These are phyloP conservation scores for Allium cepa DNA, from an alignment of 106 monocot genomes.

Conservation along the genomic window DNA sequence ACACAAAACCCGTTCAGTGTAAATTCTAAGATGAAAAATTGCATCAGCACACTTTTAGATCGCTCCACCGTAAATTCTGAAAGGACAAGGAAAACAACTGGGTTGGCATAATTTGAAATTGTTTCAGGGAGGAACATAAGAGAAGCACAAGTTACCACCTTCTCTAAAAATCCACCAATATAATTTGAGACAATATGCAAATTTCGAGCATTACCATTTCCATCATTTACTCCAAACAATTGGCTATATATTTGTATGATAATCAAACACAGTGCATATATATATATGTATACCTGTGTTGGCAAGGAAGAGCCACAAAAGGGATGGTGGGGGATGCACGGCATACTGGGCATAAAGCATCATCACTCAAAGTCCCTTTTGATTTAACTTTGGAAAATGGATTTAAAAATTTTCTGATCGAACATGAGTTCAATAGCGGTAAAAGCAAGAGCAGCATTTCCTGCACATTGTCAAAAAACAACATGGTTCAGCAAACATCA, in stretches of 20 bases:
- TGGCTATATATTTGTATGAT: not conserved
- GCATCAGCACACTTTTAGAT: too few relatives aligned
- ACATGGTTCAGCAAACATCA: not conserved
- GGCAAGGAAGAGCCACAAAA: conserved; percentile 85
- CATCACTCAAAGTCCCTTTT: conserved; percentile 49
- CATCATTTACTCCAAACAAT: not conserved
- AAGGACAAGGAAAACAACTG: too few relatives aligned
- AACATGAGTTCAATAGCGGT: conserved; percentile 86
- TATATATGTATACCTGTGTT: conserved; percentile 59
- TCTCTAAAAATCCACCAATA: not conserved
- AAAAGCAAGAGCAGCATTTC: conserved; percentile 98
- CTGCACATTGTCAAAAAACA: conserved; percentile 27
- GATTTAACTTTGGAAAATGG: conserved; percentile 87
- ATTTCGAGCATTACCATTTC: not conserved
- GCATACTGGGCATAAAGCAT: conserved; percentile 72
- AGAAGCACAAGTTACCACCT: not conserved
- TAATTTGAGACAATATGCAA: not conserved
- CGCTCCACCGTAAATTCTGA: too few relatives aligned
- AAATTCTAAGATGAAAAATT: too few relatives aligned
- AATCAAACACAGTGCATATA: not conserved
- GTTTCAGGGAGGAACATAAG: not conserved
- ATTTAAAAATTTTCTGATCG: conserved; percentile 65
- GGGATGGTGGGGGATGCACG: conserved; percentile 72
- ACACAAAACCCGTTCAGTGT: too few relatives aligned
- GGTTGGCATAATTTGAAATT: too few relatives aligned